Evolutionary conservation across 768 basidiomycete species (phyloP), one percentile per base, ranked within the genome.

Genomic region (Sarcodon sp.): DNA sequence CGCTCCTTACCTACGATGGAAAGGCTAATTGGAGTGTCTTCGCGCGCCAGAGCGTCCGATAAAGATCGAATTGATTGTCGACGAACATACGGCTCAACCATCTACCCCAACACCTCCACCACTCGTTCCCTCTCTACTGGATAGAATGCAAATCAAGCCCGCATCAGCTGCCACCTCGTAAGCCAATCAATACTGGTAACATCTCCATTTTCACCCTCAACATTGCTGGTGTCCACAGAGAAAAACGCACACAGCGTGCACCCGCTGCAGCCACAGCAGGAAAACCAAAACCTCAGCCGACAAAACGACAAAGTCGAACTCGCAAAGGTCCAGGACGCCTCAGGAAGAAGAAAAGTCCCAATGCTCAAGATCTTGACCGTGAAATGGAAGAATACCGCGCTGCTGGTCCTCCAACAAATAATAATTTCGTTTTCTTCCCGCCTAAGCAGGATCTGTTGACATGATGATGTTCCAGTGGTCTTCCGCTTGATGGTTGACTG

Each of bases 301-400:
- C 53, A 12, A 53, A 52, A 37, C 51, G 56, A 13, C 15, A 41
- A 11, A 41, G 13, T 27, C 75, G 77, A 31, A 63, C 67, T 36
- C 86, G 82, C 67, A 88, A 87, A 56, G 86, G 86, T 0, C 81
- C 86, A 0, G 79, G 76, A 56, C 75, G 86, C 35, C 59, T 85
- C 38, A 85, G 84, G 57, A 87, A 87, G 62, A 43, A 33, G n/a
- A 49, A 49, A 46, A 39, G 43, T 43, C 45, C 46, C 47, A 75
- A 81, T 0, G 57, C 66, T 6, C 78, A 71, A 27, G 75, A 87
- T 50, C 69, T 88, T 18, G 85, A 88, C 59, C 70, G 73, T 59
- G 85, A 88, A 61, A 87, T 88, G 81, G 86, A 88, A 48, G 80
- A 82, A 44, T 88, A 87, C 53, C 72, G 73, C 45, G 79, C 83